phyloP scores from a whole-genome alignment of 2,329 filamentous ascomycete species.

The Trichoderma atrobrunneum region DNA sequence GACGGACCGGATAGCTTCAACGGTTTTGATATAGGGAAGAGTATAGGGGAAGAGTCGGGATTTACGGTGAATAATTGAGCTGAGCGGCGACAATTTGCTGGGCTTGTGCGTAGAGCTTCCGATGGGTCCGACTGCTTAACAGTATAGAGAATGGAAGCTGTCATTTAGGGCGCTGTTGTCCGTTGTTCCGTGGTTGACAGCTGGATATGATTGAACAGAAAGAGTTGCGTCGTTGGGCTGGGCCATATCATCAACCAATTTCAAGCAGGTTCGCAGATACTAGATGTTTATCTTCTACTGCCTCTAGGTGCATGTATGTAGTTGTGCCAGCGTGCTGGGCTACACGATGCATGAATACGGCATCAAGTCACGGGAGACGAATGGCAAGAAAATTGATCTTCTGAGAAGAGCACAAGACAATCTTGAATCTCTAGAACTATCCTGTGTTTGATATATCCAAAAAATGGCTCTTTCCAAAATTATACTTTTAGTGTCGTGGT shows the following conservation, averaged over 20 bases:
- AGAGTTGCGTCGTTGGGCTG: too few species aligned
- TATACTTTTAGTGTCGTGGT: not conserved
- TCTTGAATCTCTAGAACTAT: not conserved
- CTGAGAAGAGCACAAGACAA: not conserved
- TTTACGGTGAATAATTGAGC: not conserved
- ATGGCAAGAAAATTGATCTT: not conserved
- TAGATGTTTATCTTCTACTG: not conserved
- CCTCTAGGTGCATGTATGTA: not conserved
- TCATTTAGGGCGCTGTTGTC: too few species aligned
- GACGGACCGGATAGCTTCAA: not conserved
- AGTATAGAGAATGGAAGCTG: not conserved
- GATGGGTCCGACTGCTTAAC: not conserved
- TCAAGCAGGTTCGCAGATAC: not conserved
- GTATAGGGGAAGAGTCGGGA: not conserved
- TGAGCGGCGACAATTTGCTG: not conserved
- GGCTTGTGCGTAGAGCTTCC: not conserved
- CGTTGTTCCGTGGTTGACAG: not conserved
- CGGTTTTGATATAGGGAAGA: not conserved
- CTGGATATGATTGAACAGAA: not conserved
- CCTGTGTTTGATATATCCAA: not conserved
- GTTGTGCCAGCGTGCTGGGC: not conserved
- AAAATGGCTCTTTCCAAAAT: not conserved
- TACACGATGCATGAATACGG: not conserved
- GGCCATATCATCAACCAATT: not conserved
- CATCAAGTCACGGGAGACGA: not conserved